Base-by-base conservation (phyloP, 1,139 yeast genomes). In the Yarrowia galli region DNA sequence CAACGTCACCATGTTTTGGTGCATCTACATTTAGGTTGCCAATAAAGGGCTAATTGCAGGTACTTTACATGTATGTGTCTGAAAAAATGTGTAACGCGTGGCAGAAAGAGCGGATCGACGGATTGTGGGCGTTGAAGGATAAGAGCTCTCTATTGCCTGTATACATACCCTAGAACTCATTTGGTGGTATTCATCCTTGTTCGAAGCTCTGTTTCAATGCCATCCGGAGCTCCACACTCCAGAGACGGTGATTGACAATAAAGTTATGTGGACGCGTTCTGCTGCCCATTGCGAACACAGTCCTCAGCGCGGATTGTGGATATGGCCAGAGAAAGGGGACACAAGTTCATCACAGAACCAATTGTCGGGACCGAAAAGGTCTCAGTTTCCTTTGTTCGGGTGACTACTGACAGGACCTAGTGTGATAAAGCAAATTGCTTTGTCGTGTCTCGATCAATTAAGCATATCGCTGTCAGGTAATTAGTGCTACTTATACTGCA, bases 21-120 rank as follows among this genome's bases (percentile, higher is more conserved):
- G 58, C 58, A 51, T 35, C 58, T 51, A 51, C 58, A 35, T 51
- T 51, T 35, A 18, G 36, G 58, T 51, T 51, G 32, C 43, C 54
- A 49, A 48, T 18, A 28, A 49, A 49, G 56, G 56, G 56, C 32
- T 28, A 28, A 28, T 28, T 28, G 32, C 32, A 28, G 32, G 32
- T 48, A 46, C 53, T 28, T 15, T 32, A 32, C 38, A 32, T 48
- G 54, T n/a, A 32, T 32, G 23, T 18, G 23, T 32, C 40, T 49
- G 54, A 28, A 49, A 32, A 28, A 18, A 32, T 18, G 56, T 32
- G 36, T n/a, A 18, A 15, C 51, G 35, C 51, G 51, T 46, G 51
- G 16, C n/a, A 23, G 32, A 8, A 28, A 28, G 25, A 13, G 45
- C 9, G 9, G 12, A 40, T 3, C 7, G 2, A 42, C 42, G n/a